Conservation (phyloP, 495 filamentous ascomycete species). For the Clavariopsis aquatica region DNA sequence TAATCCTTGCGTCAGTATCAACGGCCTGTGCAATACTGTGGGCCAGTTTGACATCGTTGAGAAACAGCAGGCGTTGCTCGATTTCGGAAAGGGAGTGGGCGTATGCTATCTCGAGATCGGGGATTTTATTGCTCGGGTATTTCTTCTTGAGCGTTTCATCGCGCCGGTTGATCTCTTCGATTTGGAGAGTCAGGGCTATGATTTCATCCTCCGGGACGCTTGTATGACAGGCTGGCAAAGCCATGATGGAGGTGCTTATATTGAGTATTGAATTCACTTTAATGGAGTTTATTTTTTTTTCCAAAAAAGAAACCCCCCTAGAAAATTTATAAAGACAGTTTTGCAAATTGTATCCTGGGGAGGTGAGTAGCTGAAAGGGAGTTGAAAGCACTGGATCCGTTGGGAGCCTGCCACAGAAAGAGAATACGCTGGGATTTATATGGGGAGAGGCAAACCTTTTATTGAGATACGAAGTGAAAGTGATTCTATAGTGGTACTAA, state of each 20-base stretch:
- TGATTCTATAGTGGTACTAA: no score
- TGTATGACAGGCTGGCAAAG: slow-evolving; percentile 17
- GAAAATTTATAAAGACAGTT: no score
- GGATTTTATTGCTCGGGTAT: neutral
- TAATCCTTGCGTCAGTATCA: slow-evolving; percentile 18
- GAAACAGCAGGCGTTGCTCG: neutral
- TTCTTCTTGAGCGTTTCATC: slow-evolving; percentile 17
- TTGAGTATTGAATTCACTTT: neutral
- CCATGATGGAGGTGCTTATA: slow-evolving; percentile 5
- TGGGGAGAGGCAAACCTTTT: no score
- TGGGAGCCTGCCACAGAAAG: no score
- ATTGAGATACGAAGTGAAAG: no score
- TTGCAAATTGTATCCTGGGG: no score
- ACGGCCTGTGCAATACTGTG: slow-evolving; percentile 29
- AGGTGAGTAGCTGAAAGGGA: no score
- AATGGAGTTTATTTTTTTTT: no score
- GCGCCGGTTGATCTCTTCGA: slow-evolving; percentile 17
- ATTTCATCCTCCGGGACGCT: slow-evolving; percentile 26
- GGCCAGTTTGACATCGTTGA: slow-evolving; percentile 20
- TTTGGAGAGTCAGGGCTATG: slow-evolving; percentile 23
- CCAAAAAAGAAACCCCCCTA: no score
- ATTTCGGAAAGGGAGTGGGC: slow-evolving; percentile 16
- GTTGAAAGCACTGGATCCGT: no score
- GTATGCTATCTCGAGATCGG: slow-evolving; percentile 18
- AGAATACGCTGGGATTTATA: no score